Base-by-base conservation (phyloP, 2,329 filamentous ascomycete genomes). In the Pseudogymnoascus sp. region DNA sequence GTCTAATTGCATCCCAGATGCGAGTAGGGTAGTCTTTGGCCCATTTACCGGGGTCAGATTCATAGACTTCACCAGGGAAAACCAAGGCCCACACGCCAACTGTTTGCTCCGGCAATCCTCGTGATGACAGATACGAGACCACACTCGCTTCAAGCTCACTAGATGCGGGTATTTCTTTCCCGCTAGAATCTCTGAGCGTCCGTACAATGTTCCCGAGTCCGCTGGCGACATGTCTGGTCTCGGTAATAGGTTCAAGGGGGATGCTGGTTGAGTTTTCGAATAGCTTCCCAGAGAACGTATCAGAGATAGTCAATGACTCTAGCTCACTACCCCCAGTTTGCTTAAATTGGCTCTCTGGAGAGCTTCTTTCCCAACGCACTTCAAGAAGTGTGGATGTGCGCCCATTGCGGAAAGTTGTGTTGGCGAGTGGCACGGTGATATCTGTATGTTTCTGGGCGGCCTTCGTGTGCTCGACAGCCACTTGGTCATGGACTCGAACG, bases 121-220 rank as follows among this genome's bases (percentile, higher is more conserved):
- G 64, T 26, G 75, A 71, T 26, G 79, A 76, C 65, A 88, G 83
- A 31, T 88, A 82, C 6, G 75, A 74, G 4, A 84, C 82, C 2
- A 93, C 86, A 4, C 82, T 79, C 16, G 72, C 72, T 72, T 95
- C 90, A 1, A 93, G 78, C 72, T 93, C 90, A 28, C 82, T 79
- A 0, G 89, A 92, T 2, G 90, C 89, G 11, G 88, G 86, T 0
- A 81, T 76, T 1, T 75, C 69, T 33, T 76, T 72, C 4, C 77
- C 79, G 22, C 78, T 71, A 19, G 35, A 31, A 24, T 72, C 68
- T 11, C 68, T 68, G 16, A 82, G 75, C 14, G 83, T 77, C 33
- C 88, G 84, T 22, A 95, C 78, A 62, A 96, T 93, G 74, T 96
- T 96, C 3, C 91, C 91, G 70, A 93, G 84, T 37, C 86, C 85